These are phyloP conservation scores for Lichtheimia ramosa DNA, from an alignment of 371 early-diverging fungal species.

Conservation along the genomic window DNA sequence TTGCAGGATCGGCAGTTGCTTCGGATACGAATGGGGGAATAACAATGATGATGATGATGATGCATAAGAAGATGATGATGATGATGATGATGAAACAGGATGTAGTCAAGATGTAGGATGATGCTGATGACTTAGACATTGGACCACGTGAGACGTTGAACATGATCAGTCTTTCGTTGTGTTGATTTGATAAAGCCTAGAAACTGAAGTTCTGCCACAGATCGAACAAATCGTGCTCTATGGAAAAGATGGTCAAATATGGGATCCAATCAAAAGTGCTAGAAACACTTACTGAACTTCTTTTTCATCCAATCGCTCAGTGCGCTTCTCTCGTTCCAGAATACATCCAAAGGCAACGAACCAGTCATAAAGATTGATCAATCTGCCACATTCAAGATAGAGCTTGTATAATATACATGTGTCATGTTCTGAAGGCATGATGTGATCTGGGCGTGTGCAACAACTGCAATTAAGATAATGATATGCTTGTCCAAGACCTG, in stretches of 20 bases:
- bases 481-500: conserved; percentile 74
- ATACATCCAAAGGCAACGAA: conserved; percentile 78
- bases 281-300: conserved; percentile 45
- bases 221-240: conserved; percentile 84
- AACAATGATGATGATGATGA: too few species aligned
- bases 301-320: conserved; percentile 32
- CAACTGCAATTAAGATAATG: conserved; percentile 80
- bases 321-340: conserved; percentile 51
- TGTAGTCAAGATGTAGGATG: too few species aligned
- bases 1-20: too few species aligned
- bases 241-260: neutral
- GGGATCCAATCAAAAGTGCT: neutral
- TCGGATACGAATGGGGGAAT: too few species aligned
- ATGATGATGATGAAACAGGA: too few species aligned
- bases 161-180: conserved; percentile 91
- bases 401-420: conserved; percentile 83
- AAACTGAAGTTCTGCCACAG: conserved; percentile 82
- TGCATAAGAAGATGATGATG: too few species aligned
- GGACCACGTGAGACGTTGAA: conserved; percentile 85
- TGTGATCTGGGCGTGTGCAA: conserved; percentile 45
- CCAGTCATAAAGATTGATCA: conserved; percentile 95
- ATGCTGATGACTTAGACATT: conserved; percentile 32
- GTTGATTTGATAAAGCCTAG: conserved; percentile 90
- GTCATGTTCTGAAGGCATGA: conserved; percentile 75
- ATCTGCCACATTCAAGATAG: conserved; percentile 86